These are phyloP conservation scores for Blumeriella jaapii DNA, from an alignment of 2,329 filamentous ascomycete genomes.

Conservation along the genomic window DNA sequence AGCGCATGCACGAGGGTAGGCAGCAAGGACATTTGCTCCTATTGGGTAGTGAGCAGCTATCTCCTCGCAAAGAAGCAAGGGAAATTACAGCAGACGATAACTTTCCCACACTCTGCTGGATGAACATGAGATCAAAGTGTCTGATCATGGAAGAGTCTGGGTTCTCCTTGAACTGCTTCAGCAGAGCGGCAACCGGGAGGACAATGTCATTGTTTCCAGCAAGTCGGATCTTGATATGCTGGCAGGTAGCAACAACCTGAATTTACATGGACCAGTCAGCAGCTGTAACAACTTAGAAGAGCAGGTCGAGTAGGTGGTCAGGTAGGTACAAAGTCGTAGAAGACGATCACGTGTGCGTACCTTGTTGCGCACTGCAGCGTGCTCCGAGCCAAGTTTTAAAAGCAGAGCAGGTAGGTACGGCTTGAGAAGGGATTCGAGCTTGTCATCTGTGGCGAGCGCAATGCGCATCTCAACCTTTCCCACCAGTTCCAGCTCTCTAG, in stretches of 20 bases:
- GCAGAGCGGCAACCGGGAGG: conserved; percentile 69
- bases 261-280: conserved; percentile 5
- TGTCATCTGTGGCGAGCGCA: conserved; percentile 69
- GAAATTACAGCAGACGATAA: conserved; percentile 37
- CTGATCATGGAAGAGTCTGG: conserved; percentile 61
- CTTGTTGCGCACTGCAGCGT: conserved; percentile 70
- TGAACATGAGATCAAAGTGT: conserved; percentile 80
- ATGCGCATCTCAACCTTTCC: conserved; percentile 68
- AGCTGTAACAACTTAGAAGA: neutral
- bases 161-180: conserved; percentile 80
- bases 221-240: conserved; percentile 54
- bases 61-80: conserved; percentile 4
- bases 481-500: conserved; percentile 61
- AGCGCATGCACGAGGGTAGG: conserved; percentile 59
- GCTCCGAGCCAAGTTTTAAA: conserved; percentile 74
- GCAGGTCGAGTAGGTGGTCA: conserved; percentile 2
- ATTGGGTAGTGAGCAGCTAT: conserved; percentile 23
- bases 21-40: conserved; percentile 62
- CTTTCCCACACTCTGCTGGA: conserved; percentile 68
- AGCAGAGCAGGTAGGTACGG: conserved; percentile 73
- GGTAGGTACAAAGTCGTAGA: too few species aligned
- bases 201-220: conserved; percentile 42
- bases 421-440: conserved; percentile 66
- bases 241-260: conserved; percentile 55
- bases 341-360: conserved; percentile 30